These are phyloP conservation scores for Stenogyne calaminthoides DNA, from an alignment of 305 asterid species.

Conservation along the genomic window DNA sequence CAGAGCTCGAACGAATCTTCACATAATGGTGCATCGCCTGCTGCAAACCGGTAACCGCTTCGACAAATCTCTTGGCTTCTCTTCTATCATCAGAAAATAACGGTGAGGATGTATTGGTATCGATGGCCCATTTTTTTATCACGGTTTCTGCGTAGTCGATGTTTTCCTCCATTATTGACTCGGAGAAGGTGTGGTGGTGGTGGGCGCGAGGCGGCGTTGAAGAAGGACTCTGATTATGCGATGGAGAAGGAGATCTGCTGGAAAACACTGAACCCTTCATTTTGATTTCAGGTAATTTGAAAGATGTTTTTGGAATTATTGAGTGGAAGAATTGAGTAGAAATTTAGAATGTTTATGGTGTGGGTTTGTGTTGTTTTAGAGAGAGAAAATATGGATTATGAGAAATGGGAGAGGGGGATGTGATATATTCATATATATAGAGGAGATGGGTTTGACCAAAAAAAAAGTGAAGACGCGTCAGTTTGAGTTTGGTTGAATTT, in stretches of 20 bases:
- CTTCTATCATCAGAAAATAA: conserved; percentile 43
- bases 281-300: not conserved
- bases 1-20: conserved; percentile 37
- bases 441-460: no score
- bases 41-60: conserved; percentile 49
- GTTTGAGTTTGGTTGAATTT: no score
- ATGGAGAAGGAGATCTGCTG: conserved; percentile 43
- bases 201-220: conserved; percentile 29
- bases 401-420: no score
- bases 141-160: conserved; percentile 45
- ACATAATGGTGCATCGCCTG: conserved; percentile 56
- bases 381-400: no score
- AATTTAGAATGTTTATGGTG: no score
- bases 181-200: conserved; percentile 36
- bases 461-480: no score
- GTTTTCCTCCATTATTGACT: conserved; percentile 53
- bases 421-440: no score
- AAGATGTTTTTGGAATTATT: not conserved
- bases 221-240: conserved; percentile 22
- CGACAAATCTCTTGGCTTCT: conserved; percentile 48
- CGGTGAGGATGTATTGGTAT: conserved; percentile 26
- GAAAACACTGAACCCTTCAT: conserved; percentile 47
- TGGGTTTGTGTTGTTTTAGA: no score
- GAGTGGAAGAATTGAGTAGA: conserved; percentile 9
- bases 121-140: conserved; percentile 43